Conservation (phyloP, 768 basidiomycete genomes). For the Coprinopsis cinerea region DNA sequence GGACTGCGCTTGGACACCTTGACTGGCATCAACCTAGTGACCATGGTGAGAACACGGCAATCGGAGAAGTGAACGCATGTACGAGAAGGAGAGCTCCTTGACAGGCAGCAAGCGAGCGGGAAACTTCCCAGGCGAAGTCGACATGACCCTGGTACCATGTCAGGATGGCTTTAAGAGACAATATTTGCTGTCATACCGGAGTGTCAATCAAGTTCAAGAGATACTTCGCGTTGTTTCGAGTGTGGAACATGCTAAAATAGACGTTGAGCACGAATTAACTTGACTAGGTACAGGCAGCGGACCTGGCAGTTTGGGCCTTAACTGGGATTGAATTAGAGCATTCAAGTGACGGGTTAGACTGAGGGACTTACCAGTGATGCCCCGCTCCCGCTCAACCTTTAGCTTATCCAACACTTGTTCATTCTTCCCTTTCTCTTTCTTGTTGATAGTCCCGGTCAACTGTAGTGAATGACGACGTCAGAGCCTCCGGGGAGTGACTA, state of each 20-base stretch:
- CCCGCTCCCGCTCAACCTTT: conserved; percentile 94
- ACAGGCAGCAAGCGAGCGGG: conserved; percentile 85
- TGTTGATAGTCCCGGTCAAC: conserved; percentile 84
- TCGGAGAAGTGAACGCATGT: conserved; percentile 10
- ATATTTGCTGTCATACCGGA: conserved; percentile 45
- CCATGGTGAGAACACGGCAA: conserved; percentile 3
- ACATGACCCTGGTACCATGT: conserved; percentile 70
- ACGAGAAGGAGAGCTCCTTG: conserved; percentile 80
- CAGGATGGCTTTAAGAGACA: not conserved
- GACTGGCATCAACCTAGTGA: conserved; percentile 87
- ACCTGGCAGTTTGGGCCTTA: conserved; percentile 95
- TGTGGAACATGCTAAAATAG: conserved; percentile 68
- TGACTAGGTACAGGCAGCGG: conserved; percentile 3
- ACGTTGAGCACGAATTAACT: conserved; percentile 8
- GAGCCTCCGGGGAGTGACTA: not conserved
- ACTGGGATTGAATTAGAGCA: conserved; percentile 38
- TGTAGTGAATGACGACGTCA: conserved; percentile 24
- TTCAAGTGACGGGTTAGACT: not conserved
- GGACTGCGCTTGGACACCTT: conserved; percentile 97
- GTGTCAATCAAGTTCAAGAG: conserved; percentile 96
- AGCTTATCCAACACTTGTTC: conserved; percentile 88
- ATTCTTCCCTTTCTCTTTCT: conserved; percentile 58
- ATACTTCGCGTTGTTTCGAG: conserved; percentile 46
- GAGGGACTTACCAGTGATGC: conserved; percentile 73
- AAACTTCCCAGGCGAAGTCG: conserved; percentile 97